These are phyloP conservation scores for Laburnicola sp. DNA, from an alignment of 2,329 filamentous ascomycete species.

Conservation along the genomic window DNA sequence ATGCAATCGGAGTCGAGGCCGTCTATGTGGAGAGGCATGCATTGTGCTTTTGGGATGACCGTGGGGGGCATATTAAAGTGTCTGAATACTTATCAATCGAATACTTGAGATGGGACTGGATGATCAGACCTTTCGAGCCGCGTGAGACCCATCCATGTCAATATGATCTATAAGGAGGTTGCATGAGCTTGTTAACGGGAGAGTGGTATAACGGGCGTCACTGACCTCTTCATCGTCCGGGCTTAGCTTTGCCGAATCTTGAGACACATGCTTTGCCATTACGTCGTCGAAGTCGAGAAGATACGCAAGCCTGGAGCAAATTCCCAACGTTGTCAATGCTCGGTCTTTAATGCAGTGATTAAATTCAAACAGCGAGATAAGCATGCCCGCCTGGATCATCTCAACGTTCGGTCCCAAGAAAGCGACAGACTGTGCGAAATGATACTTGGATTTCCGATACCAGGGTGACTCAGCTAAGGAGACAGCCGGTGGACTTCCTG, in stretches of 20 bases:
- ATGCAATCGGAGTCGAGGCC: background rate
- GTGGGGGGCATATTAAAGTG: conserved; percentile 22
- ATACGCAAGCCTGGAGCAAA: conserved; percentile 16
- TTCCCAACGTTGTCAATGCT: conserved; percentile 19
- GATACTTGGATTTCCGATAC: conserved; percentile 23
- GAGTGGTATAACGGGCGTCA: conserved; percentile 13
- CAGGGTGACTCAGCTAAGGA: conserved; percentile 11
- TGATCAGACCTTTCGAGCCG: background rate
- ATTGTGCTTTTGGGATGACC: conserved; percentile 12
- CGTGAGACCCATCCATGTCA: conserved; percentile 5
- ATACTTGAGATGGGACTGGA: background rate
- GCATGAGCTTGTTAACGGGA: conserved; percentile 13
- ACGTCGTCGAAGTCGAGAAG: conserved; percentile 14
- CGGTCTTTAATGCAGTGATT: conserved; percentile 16
- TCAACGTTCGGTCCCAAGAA: conserved; percentile 14
- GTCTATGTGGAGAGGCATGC: conserved; percentile 8
- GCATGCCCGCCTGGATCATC: conserved; percentile 19
- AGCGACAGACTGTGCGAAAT: conserved; percentile 17
- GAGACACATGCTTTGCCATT: conserved; percentile 3
- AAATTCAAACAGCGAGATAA: conserved; percentile 22
- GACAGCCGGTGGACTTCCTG: too few relatives aligned
- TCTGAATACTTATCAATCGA: background rate
- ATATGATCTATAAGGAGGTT: background rate
- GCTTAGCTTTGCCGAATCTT: conserved; percentile 5
- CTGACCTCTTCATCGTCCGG: conserved; percentile 12